Conservation (phyloP, 2,329 filamentous ascomycete species). For the Botryotinia globosa region DNA sequence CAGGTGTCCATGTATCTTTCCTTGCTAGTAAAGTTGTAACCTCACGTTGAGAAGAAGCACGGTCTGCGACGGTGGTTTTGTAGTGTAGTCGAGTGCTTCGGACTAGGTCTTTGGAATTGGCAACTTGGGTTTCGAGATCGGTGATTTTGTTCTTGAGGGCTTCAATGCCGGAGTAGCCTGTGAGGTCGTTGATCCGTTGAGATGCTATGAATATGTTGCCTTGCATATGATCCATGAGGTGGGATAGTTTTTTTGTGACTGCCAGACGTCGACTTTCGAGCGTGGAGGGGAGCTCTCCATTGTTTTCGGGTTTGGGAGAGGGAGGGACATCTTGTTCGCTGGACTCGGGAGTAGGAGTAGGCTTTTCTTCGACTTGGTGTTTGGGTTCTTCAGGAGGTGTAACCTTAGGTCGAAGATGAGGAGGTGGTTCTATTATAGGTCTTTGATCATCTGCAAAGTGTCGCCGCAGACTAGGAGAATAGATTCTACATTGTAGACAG, state of each 20-base stretch:
- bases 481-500: slow-evolving; percentile 44
- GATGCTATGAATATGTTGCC: slow-evolving; percentile 80
- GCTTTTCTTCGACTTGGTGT: slow-evolving; percentile 9
- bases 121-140: slow-evolving; percentile 58
- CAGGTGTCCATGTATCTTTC: slow-evolving; percentile 86
- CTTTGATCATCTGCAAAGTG: slow-evolving; percentile 34
- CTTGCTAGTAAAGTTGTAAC: slow-evolving; percentile 90
- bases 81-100: slow-evolving; percentile 71
- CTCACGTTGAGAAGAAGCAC: slow-evolving; percentile 89
- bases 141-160: slow-evolving; percentile 76
- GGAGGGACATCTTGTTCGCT: slow-evolving; percentile 11
- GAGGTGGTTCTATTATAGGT: slow-evolving; percentile 5
- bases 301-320: slow-evolving; percentile 12
- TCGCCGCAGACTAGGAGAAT: slow-evolving; percentile 40
- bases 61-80: slow-evolving; percentile 77
- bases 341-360: not conserved
- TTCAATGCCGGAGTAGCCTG: slow-evolving; percentile 91
- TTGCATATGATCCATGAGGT: slow-evolving; percentile 86
- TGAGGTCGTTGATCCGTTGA: slow-evolving; percentile 88
- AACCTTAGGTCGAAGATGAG: slow-evolving; percentile 17
- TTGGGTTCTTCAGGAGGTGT: slow-evolving; percentile 18
- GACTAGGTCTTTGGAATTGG: slow-evolving; percentile 61
- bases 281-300: slow-evolving; percentile 46
- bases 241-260: slow-evolving; percentile 53
- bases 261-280: slow-evolving; percentile 45